A percentile compares a stretch with the other conserved stretches of the same genome.
These are phyloP conservation scores for Talaromyces verruculosus DNA, from an alignment of 2,329 filamentous ascomycete species.

Conservation along the genomic window DNA sequence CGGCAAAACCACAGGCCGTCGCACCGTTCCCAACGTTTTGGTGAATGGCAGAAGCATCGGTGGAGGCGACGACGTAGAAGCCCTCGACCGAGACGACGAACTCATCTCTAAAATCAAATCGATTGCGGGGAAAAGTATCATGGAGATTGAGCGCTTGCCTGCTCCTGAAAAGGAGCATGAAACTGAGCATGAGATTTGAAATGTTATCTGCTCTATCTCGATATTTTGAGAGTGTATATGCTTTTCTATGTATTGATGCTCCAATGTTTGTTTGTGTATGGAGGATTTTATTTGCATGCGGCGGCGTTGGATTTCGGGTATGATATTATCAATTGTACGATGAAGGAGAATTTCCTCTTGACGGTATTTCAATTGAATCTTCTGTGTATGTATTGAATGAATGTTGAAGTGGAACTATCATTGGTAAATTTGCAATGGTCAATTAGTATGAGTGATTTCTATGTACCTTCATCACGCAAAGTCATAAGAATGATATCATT, in stretches of 20 bases:
- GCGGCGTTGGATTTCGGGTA: constrained; percentile 14
- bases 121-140: constrained; percentile 68
- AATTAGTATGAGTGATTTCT: too few relatives aligned
- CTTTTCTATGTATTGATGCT: constrained; percentile 7
- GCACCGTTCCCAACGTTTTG: constrained; percentile 89
- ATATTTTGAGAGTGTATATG: not conserved
- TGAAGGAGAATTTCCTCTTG: not conserved
- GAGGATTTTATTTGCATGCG: constrained; percentile 9
- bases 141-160: constrained; percentile 32
- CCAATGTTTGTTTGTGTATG: not conserved
- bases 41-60: constrained; percentile 86
- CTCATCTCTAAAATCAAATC: constrained; percentile 70
- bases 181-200: not conserved
- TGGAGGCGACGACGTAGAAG: constrained; percentile 80
- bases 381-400: not conserved
- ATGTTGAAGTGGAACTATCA: not conserved
- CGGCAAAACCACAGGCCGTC: constrained; percentile 70
- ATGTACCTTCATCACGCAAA: too few relatives aligned
- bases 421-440: too few relatives aligned
- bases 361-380: constrained; percentile 1
- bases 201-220: not conserved
- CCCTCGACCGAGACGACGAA: constrained; percentile 65
- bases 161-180: constrained; percentile 2
- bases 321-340: not conserved
- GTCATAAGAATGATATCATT: too few relatives aligned